Conservation (phyloP, 257 asterid genomes). For the Gentiana straminea region DNA sequence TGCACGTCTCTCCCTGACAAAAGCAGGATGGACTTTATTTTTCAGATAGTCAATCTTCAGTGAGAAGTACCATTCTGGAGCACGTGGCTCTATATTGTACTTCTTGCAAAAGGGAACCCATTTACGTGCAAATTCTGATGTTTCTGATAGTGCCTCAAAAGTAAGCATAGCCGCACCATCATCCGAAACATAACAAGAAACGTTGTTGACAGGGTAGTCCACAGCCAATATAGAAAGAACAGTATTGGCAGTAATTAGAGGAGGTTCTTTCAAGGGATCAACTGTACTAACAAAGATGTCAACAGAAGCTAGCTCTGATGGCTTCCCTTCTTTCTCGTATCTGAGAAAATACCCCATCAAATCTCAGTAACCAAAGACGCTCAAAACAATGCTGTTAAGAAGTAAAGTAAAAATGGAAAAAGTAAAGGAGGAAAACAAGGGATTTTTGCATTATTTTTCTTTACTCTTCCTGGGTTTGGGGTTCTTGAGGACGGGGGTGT, state of each 20-base stretch:
- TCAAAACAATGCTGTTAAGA: too few relatives aligned
- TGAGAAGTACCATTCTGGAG: slow-evolving; percentile 84
- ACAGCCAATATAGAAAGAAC: slow-evolving; percentile 81
- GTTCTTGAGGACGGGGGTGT: too few relatives aligned
- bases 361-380: too few relatives aligned
- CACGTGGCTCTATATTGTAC: slow-evolving; percentile 74
- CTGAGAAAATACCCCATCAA: slow-evolving; percentile 20
- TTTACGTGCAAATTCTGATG: slow-evolving; percentile 65
- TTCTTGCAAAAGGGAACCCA: slow-evolving; percentile 91
- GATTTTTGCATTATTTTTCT: too few relatives aligned
- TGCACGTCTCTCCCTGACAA: slow-evolving; percentile 74
- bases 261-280: slow-evolving; percentile 84
- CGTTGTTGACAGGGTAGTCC: slow-evolving; percentile 75
- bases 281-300: slow-evolving; percentile 86
- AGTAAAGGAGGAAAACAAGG: not conserved
- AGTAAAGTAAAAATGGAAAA: not conserved
- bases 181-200: slow-evolving; percentile 75
- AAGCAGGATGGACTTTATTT: slow-evolving; percentile 71
- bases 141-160: slow-evolving; percentile 76
- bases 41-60: slow-evolving; percentile 74
- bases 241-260: slow-evolving; percentile 74
- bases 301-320: slow-evolving; percentile 56
- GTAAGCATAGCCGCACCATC: slow-evolving; percentile 95
- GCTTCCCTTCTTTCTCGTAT: slow-evolving; percentile 73
- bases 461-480: too few relatives aligned